Evolutionary conservation across 129 eudicot genomes (phyloP).

Genomic region (Artemisia annua): DNA sequence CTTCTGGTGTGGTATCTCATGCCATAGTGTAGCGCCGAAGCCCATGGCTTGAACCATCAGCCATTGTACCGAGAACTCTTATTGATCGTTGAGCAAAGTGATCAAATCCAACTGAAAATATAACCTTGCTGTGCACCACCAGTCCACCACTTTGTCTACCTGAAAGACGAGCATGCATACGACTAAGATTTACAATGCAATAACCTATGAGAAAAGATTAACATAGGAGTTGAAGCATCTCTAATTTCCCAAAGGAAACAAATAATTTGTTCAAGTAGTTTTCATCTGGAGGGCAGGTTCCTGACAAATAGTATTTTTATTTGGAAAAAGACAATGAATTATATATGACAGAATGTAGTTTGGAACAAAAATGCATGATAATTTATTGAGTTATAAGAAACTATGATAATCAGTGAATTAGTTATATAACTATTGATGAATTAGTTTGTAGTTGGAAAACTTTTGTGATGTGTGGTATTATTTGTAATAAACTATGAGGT

Average conservation of each 20-base stretch:
- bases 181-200: slow-evolving; percentile 17
- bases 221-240: background rate
- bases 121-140: slow-evolving; percentile 52
- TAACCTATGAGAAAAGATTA: background rate
- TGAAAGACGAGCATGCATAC: slow-evolving; percentile 40
- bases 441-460: no score
- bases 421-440: no score
- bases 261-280: slow-evolving; percentile 58
- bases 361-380: background rate
- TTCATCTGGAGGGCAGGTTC: slow-evolving; percentile 69
- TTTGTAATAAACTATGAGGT: no score
- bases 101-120: slow-evolving; percentile 65
- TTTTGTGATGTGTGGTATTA: no score
- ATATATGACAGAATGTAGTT: slow-evolving; percentile 4
- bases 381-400: background rate
- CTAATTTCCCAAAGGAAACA: slow-evolving; percentile 60
- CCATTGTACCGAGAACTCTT: no score
- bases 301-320: slow-evolving; percentile 73
- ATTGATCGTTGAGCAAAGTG: slow-evolving; percentile 35
- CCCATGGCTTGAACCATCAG: no score
- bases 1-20: no score
- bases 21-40: no score
- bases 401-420: no score
- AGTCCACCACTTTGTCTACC: slow-evolving; percentile 54
- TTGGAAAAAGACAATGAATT: slow-evolving; percentile 37